Evolutionary conservation across 2,329 filamentous ascomycete genomes (phyloP).

Genomic region (Phyllosticta citribraziliensis): DNA sequence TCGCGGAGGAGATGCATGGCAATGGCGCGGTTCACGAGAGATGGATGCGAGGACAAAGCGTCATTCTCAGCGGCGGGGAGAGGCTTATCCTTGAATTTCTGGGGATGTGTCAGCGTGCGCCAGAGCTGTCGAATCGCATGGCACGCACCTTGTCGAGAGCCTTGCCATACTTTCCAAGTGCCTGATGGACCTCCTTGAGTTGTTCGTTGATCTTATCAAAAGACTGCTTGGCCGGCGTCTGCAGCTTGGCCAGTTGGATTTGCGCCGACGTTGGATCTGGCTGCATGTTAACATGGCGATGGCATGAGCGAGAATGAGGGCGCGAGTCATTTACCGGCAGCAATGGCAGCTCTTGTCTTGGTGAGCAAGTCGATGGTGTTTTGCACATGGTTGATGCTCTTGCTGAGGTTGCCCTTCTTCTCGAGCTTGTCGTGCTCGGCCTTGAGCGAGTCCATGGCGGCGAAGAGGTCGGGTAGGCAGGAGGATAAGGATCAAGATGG

Average conservation of each 20-base stretch:
- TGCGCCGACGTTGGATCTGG: constrained; percentile 60
- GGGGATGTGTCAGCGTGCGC: constrained; percentile 3
- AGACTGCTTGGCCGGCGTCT: constrained; percentile 72
- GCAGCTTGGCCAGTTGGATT: constrained; percentile 70
- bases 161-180: constrained; percentile 75
- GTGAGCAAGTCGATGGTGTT: constrained; percentile 69
- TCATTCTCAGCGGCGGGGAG: constrained; percentile 71
- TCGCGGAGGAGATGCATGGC: constrained; percentile 94
- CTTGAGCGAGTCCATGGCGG: constrained; percentile 53
- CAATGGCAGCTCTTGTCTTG: constrained; percentile 63
- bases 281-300: constrained; percentile 15
- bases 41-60: constrained; percentile 63
- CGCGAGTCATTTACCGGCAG: constrained; percentile 39
- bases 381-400: constrained; percentile 71
- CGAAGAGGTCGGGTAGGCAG: not conserved
- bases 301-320: constrained; percentile 19
- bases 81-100: constrained; percentile 54
- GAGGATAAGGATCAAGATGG: not conserved
- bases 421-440: constrained; percentile 66
- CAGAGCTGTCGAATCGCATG: not conserved
- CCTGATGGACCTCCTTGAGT: constrained; percentile 72
- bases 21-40: constrained; percentile 83
- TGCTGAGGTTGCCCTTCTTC: constrained; percentile 57
- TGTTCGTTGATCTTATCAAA: constrained; percentile 74
- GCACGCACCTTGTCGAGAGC: constrained; percentile 64